Percentiles rank a stretch among this genome's conserved stretches.
Evolutionary conservation across 257 asterid genomes (phyloP).

Genomic region (Osmanthus fragrans): DNA sequence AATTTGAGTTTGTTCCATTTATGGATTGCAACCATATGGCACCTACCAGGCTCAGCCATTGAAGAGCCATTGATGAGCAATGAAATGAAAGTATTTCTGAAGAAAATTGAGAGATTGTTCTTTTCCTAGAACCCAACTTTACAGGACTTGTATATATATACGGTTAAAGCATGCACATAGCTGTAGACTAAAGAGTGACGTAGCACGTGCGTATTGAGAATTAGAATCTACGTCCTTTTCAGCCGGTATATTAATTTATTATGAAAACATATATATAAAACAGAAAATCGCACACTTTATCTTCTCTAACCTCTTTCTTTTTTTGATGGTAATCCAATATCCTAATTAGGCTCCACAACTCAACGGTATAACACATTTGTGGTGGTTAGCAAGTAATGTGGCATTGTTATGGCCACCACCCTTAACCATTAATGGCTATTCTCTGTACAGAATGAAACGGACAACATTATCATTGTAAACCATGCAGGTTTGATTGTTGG

Average conservation of each 20-base stretch:
- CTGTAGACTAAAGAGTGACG: neutral
- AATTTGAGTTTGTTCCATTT: slow-evolving; percentile 73
- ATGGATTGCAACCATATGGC: slow-evolving; percentile 76
- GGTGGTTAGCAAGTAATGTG: slow-evolving; percentile 1
- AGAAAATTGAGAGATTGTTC: no score
- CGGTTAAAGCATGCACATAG: neutral
- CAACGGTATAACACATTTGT: neutral
- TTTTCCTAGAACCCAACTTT: no score
- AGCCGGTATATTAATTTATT: no score
- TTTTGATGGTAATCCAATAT: no score
- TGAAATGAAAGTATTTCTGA: no score
- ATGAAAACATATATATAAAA: no score
- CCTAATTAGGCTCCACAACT: no score
- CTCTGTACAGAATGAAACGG: neutral
- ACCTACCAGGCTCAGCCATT: slow-evolving; percentile 75
- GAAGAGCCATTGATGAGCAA: slow-evolving; percentile 42
- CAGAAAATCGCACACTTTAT: no score
- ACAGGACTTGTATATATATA: no score
- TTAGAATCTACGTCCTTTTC: no score
- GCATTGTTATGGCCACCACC: neutral
- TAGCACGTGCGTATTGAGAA: neutral
- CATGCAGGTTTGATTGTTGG: neutral
- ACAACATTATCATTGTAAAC: neutral
- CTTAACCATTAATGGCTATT: neutral
- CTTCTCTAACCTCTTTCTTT: no score